Evolutionary conservation across 805 yeast species (phyloP).

Genomic region (Pichia pseudocactophila): DNA sequence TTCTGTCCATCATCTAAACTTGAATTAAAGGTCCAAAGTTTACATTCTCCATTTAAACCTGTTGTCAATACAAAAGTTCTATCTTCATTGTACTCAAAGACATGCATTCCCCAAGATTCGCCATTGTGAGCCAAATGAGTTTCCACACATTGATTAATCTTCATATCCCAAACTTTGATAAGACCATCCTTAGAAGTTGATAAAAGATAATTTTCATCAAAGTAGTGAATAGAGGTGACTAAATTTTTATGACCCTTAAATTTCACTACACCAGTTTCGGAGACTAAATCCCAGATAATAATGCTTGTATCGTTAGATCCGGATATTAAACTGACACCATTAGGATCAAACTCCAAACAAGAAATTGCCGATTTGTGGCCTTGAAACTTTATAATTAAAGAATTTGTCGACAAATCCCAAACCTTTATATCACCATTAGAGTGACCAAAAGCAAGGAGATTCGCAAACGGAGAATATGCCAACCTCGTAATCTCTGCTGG

Average conservation of each 20-base stretch:
- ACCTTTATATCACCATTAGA: conserved; percentile 81
- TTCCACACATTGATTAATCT: conserved; percentile 82
- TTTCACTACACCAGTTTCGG: conserved; percentile 82
- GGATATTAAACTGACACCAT: conserved; percentile 78
- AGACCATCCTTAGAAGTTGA: conserved; percentile 85
- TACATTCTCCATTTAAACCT: conserved; percentile 74
- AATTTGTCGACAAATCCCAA: conserved; percentile 81
- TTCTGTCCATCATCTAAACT: conserved; percentile 32
- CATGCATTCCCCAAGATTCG: conserved; percentile 82
- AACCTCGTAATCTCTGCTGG: conserved; percentile 58
- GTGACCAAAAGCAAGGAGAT: conserved; percentile 81
- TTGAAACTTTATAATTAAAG: conserved; percentile 69
- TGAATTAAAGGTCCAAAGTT: conserved; percentile 72
- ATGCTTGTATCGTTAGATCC: conserved; percentile 82
- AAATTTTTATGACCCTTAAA: conserved; percentile 84
- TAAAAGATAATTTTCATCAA: conserved; percentile 54
- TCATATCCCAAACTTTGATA: conserved; percentile 88
- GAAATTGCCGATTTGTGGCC: conserved; percentile 90
- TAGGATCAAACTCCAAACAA: conserved; percentile 56
- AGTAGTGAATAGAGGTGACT: conserved; percentile 64
- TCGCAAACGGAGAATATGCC: conserved; percentile 50
- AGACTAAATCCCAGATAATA: conserved; percentile 90
- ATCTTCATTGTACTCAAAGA: conserved; percentile 31
- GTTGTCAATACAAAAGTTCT: conserved; percentile 50
- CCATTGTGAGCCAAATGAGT: conserved; percentile 90